Conservation (phyloP, 139 green algal genomes). For the Bryopsis sp. region DNA sequence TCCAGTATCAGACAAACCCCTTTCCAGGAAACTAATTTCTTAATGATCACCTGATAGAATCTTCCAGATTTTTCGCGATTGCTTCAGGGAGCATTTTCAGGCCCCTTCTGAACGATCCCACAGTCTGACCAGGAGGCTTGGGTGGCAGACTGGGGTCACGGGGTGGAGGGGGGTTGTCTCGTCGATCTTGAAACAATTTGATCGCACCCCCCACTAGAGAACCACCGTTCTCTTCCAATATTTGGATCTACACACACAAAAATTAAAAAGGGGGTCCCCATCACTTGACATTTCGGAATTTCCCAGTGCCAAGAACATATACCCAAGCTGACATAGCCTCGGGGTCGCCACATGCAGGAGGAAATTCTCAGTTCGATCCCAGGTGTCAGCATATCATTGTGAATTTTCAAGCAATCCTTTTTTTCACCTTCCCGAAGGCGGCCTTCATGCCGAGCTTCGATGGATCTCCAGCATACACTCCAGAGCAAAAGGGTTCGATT, state of each 20-base stretch:
- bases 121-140: constrained; percentile 88
- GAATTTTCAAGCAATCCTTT: background rate
- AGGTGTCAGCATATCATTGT: too few species aligned
- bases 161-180: constrained; percentile 66
- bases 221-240: constrained; percentile 83
- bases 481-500: constrained; percentile 98
- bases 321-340: too few species aligned
- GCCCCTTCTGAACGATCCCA: constrained; percentile 86
- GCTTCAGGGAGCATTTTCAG: constrained; percentile 83
- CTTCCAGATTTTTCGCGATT: constrained; percentile 43
- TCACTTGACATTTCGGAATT: background rate
- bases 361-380: too few species aligned
- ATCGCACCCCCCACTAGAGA: constrained; percentile 83
- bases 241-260: constrained; percentile 51
- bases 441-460: constrained; percentile 95
- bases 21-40: constrained; percentile 18
- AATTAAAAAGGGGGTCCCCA: background rate
- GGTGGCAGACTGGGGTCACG: constrained; percentile 78
- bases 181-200: constrained; percentile 64
- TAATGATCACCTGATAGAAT: constrained; percentile 12
- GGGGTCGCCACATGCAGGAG: too few species aligned
- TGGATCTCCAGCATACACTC: constrained; percentile 95
- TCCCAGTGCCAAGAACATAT: too few species aligned
- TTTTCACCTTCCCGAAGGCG: constrained; percentile 79
- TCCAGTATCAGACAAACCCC: background rate